A percentile compares a stretch with the other conserved stretches of the same genome.
Evolutionary conservation across 2,329 filamentous ascomycete species (phyloP).

Genomic region (Phaeosphaeriaceae sp.): DNA sequence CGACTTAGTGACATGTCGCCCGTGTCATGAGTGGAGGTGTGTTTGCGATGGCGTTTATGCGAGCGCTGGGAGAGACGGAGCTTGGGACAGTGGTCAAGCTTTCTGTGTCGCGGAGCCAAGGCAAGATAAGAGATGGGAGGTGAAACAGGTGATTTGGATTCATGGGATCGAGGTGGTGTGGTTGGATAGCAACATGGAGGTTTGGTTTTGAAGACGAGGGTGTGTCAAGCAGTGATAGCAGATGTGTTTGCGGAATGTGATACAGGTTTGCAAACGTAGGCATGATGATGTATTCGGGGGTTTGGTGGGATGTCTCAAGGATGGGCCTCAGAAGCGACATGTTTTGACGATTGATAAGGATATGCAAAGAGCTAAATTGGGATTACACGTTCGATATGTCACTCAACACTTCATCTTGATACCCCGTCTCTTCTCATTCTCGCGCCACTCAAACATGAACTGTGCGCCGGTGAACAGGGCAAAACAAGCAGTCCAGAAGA

Average conservation of each 20-base stretch:
- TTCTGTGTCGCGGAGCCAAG: background rate
- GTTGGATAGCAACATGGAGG: too few species aligned
- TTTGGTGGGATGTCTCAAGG: too few species aligned
- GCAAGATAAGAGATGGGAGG: background rate
- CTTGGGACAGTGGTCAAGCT: background rate
- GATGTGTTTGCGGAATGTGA: too few species aligned
- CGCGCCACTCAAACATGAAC: slow-evolving; percentile 95
- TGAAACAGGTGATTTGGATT: background rate
- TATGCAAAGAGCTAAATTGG: background rate
- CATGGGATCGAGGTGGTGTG: background rate
- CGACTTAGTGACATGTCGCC: background rate
- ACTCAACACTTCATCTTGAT: slow-evolving; percentile 80
- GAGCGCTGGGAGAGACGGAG: background rate
- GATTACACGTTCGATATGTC: background rate
- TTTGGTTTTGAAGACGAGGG: too few species aligned
- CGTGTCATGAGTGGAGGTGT: background rate
- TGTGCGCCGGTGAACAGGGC: slow-evolving; percentile 85
- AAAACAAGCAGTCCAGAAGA: slow-evolving; percentile 73
- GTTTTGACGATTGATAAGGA: too few species aligned
- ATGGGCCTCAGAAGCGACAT: too few species aligned
- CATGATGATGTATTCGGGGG: too few species aligned
- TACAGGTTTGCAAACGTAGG: too few species aligned
- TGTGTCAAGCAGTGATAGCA: too few species aligned
- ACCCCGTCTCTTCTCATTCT: slow-evolving; percentile 81
- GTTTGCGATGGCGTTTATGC: background rate